Conservation (phyloP, 1,284 basidiomycete genomes). For the Rhodotorula sp. region DNA sequence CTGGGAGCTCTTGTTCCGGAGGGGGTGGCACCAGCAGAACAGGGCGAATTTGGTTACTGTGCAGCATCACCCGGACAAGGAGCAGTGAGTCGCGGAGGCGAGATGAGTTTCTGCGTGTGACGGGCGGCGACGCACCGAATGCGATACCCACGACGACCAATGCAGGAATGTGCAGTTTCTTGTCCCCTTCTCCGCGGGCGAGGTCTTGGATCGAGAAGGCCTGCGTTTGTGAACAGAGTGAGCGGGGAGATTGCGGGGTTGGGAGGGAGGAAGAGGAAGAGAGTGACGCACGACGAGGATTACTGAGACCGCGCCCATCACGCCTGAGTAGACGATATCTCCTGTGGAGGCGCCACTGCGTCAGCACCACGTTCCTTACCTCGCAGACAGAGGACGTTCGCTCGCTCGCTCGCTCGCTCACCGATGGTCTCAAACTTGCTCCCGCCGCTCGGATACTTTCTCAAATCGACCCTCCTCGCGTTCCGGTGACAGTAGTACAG, state of each 20-base stretch:
- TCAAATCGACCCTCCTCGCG: slow-evolving; percentile 62
- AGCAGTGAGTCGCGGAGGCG: too few relatives aligned
- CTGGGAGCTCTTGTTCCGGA: slow-evolving; percentile 78
- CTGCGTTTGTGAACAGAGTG: background rate
- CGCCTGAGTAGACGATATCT: slow-evolving; percentile 67
- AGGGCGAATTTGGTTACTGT: slow-evolving; percentile 77
- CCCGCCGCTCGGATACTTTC: slow-evolving; percentile 37
- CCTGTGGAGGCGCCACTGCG: too few relatives aligned
- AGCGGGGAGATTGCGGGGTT: background rate
- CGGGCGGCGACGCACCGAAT: slow-evolving; percentile 58
- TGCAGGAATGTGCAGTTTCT: slow-evolving; percentile 74
- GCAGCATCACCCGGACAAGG: too few relatives aligned
- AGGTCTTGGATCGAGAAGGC: slow-evolving; percentile 39
- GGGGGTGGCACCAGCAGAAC: slow-evolving; percentile 79
- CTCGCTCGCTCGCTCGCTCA: too few relatives aligned
- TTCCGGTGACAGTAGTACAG: slow-evolving; percentile 79
- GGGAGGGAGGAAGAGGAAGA: background rate
- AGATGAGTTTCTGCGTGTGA: too few relatives aligned
- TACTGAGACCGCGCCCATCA: slow-evolving; percentile 80
- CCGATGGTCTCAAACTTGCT: slow-evolving; percentile 24
- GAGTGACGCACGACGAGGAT: slow-evolving; percentile 66
- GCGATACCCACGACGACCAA: slow-evolving; percentile 78
- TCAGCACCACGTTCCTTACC: too few relatives aligned
- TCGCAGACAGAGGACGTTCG: too few relatives aligned
- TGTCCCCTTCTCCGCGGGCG: slow-evolving; percentile 53